phyloP scores from a whole-genome alignment of 495 filamentous ascomycete genomes.

The Hypoxylon rickii region DNA sequence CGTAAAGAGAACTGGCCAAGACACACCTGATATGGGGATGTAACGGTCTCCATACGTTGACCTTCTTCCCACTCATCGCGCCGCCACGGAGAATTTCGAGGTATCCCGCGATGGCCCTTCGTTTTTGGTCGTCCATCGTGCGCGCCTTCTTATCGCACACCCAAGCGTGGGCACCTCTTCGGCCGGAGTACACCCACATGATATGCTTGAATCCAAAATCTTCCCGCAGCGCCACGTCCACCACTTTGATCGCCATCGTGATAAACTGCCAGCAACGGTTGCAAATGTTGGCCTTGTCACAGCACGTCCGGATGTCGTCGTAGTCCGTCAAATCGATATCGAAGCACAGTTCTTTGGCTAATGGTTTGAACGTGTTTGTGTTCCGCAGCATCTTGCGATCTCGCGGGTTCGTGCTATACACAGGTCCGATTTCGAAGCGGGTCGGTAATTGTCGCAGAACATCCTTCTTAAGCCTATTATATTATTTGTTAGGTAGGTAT shows the following conservation, averaged over 20 bases:
- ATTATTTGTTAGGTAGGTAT: constrained; percentile 8
- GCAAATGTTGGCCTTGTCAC: constrained; percentile 90
- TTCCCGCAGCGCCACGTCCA: constrained; percentile 82
- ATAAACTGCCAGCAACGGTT: constrained; percentile 94
- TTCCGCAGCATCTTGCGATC: constrained; percentile 89
- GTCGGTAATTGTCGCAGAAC: constrained; percentile 82
- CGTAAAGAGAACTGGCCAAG: not conserved
- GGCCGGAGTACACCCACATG: constrained; percentile 96
- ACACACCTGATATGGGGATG: constrained; percentile 83
- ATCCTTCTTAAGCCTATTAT: constrained; percentile 80
- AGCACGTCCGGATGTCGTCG: constrained; percentile 94
- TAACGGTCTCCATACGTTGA: constrained; percentile 81
- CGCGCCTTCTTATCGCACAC: constrained; percentile 92
- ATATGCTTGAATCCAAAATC: constrained; percentile 97
- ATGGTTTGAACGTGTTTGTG: constrained; percentile 68
- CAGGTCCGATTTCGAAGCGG: constrained; percentile 96
- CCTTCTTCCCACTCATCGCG: constrained; percentile 81
- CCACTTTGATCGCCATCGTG: constrained; percentile 93
- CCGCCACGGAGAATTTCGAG: constrained; percentile 86
- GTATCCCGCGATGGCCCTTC: constrained; percentile 83
- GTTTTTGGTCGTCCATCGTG: constrained; percentile 78
- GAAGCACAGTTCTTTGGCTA: constrained; percentile 92
- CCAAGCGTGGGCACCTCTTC: constrained; percentile 97
- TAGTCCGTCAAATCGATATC: constrained; percentile 99
- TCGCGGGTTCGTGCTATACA: constrained; percentile 90